These are phyloP conservation scores for Hymenoscyphus fructigenus DNA, from an alignment of 2,329 filamentous ascomycete species.

Conservation along the genomic window DNA sequence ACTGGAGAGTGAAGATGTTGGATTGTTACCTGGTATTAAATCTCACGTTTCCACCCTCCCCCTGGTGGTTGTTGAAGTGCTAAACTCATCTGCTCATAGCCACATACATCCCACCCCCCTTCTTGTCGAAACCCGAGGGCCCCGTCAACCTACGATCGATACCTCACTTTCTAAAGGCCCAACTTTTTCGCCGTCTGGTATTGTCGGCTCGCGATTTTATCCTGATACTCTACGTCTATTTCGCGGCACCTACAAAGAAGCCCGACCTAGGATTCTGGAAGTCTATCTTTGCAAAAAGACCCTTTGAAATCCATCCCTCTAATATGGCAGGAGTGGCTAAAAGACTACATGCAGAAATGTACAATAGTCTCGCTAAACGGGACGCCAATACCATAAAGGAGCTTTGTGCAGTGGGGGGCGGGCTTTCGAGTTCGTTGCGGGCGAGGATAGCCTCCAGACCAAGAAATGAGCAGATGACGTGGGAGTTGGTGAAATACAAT, in stretches of 20 bases:
- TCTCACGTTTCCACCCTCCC: background rate
- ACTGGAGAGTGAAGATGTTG: constrained; percentile 16
- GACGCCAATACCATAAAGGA: constrained; percentile 50
- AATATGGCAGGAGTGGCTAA: constrained; percentile 55
- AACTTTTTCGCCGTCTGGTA: constrained; percentile 33
- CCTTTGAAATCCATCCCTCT: constrained; percentile 35
- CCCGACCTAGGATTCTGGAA: background rate
- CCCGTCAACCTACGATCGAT: constrained; percentile 18
- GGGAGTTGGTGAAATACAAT: constrained; percentile 56
- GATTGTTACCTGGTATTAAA: constrained; percentile 28
- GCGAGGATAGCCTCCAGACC: constrained; percentile 54
- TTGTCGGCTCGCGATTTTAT: constrained; percentile 24
- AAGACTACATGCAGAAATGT: constrained; percentile 60
- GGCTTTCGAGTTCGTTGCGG: constrained; percentile 52
- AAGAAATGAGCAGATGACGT: constrained; percentile 45
- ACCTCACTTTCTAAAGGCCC: constrained; percentile 3
- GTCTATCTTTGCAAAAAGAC: background rate
- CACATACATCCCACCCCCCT: constrained; percentile 30
- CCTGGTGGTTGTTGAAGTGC: background rate
- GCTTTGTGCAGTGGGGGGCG: constrained; percentile 49
- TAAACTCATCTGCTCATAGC: background rate
- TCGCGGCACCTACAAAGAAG: background rate
- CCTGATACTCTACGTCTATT: constrained; percentile 16
- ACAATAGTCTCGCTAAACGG: constrained; percentile 58
- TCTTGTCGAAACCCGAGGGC: background rate